These are phyloP conservation scores for Nitzschia putrida DNA, from an alignment of 108 stramenopile genomes.

Conservation along the genomic window DNA sequence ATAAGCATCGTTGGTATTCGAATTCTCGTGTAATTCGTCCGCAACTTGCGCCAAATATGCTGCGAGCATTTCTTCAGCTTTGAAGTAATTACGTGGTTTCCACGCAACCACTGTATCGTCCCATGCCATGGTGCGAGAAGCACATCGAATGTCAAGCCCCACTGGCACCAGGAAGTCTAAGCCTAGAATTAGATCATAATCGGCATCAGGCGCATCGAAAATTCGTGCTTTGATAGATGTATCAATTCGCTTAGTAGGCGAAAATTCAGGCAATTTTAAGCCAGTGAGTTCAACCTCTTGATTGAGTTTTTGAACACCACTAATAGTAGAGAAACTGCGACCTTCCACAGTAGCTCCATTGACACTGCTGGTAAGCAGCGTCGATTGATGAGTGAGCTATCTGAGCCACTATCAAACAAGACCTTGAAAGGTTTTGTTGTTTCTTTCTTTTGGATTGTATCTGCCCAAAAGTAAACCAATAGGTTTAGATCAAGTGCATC, in stretches of 20 bases:
- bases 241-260: background rate
- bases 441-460: background rate
- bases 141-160: background rate
- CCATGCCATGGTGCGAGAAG: background rate
- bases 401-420: constrained; percentile 4
- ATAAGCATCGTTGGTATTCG: background rate
- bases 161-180: background rate
- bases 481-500: no score
- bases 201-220: background rate
- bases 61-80: background rate
- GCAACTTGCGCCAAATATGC: background rate
- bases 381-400: background rate
- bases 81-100: background rate
- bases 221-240: background rate
- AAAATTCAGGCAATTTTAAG: no score
- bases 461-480: background rate
- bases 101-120: background rate
- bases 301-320: background rate
- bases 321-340: background rate
- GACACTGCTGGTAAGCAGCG: background rate
- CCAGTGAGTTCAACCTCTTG: no score
- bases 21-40: background rate
- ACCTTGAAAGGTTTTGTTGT: background rate
- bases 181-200: constrained; percentile 6
- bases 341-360: background rate